Percentiles rank a stretch among this genome's conserved stretches.
Conservation (phyloP, 1,284 basidiomycete genomes). For the Sporisorium scitamineum region DNA sequence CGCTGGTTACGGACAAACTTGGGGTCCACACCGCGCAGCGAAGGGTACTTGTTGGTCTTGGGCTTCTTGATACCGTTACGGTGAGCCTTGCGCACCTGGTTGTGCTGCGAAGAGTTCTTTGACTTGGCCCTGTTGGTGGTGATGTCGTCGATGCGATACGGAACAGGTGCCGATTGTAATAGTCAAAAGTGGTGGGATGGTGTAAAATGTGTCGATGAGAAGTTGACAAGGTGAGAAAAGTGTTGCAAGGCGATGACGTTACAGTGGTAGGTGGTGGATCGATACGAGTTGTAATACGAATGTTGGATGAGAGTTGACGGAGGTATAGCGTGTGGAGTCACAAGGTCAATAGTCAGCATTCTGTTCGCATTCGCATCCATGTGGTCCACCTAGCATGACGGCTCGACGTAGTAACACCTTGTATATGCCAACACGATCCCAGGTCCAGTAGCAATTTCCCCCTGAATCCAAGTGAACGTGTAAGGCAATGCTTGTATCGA, state of each 20-base stretch:
- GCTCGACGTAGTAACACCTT: not conserved
- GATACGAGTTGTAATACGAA: not conserved
- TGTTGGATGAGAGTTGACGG: not conserved
- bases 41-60: conserved; percentile 80
- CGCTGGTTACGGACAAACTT: conserved; percentile 91
- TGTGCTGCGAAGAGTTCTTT: conserved; percentile 68
- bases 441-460: not conserved
- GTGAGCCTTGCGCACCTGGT: conserved; percentile 85
- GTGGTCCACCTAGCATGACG: not conserved
- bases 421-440: not conserved
- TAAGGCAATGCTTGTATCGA: not conserved
- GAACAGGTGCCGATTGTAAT: too few species aligned
- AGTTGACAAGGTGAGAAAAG: not conserved
- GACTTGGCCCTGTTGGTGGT: conserved; percentile 61
- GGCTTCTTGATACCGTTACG: conserved; percentile 78
- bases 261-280: not conserved
- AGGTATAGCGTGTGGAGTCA: not conserved
- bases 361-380: not conserved
- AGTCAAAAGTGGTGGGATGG: not conserved
- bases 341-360: conserved; percentile 12
- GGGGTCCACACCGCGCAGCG: conserved; percentile 87
- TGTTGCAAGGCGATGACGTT: not conserved
- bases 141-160: not conserved
- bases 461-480: not conserved
- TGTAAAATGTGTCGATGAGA: not conserved